phyloP scores from a whole-genome alignment of 306 rosid species.

The Cicer chorassanicum region DNA sequence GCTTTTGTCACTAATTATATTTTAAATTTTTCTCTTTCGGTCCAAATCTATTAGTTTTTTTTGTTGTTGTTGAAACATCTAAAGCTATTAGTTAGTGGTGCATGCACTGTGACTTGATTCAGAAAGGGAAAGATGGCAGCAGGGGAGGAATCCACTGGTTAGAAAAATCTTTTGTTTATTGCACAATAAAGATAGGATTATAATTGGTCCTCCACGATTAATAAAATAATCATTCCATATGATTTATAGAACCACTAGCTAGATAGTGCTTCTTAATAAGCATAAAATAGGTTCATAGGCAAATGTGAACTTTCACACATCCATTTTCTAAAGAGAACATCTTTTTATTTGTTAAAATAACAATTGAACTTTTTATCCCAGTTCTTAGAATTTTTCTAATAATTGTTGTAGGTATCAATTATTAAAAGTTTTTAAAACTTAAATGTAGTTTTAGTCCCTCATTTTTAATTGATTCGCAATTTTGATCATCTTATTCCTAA shows the following conservation, averaged over 20 bases:
- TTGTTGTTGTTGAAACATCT: too few relatives aligned
- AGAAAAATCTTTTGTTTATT: constrained; percentile 31
- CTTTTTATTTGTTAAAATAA: too few relatives aligned
- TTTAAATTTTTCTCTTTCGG: too few relatives aligned
- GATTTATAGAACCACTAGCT: constrained; percentile 46
- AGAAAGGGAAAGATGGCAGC: constrained; percentile 39
- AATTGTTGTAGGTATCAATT: too few relatives aligned
- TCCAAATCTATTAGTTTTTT: too few relatives aligned
- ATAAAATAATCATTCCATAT: constrained; percentile 46
- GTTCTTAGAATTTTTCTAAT: too few relatives aligned
- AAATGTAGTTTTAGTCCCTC: too few relatives aligned
- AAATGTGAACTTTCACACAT: constrained; percentile 41
- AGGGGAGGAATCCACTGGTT: constrained; percentile 42
- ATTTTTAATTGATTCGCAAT: too few relatives aligned
- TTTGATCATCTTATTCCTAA: too few relatives aligned
- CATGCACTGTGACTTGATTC: constrained; percentile 43
- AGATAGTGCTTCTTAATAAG: constrained; percentile 49
- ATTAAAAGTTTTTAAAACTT: too few relatives aligned
- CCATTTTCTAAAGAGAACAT: background rate
- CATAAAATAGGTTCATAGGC: constrained; percentile 40
- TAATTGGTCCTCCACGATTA: constrained; percentile 48
- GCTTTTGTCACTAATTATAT: background rate
- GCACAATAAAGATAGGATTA: constrained; percentile 35
- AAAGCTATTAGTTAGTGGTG: constrained; percentile 28
- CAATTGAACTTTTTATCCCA: too few relatives aligned